These are phyloP conservation scores for Fagus crenata DNA, from an alignment of 306 rosid genomes.

Conservation along the genomic window DNA sequence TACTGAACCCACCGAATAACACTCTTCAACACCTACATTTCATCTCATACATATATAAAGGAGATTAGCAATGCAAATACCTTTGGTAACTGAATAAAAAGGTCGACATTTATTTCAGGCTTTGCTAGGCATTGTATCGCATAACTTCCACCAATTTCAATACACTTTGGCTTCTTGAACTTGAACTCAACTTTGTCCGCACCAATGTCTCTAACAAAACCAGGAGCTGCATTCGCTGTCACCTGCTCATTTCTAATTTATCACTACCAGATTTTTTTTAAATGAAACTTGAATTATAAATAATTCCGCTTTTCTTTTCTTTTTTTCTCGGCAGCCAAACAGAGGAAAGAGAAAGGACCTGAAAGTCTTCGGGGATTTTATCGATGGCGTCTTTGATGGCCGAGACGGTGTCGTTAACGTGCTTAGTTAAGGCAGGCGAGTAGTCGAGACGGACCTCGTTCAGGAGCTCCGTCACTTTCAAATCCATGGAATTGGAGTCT, in stretches of 20 bases:
- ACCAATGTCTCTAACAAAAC: constrained; percentile 79
- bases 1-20: neutral
- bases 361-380: constrained; percentile 54
- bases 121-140: constrained; percentile 51
- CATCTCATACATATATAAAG: neutral
- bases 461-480: constrained; percentile 61
- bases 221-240: constrained; percentile 56
- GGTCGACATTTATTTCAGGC: constrained; percentile 67
- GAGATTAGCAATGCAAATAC: constrained; percentile 32
- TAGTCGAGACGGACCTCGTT: constrained; percentile 56
- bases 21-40: neutral
- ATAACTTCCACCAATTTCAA: constrained; percentile 73
- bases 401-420: constrained; percentile 53
- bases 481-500: constrained; percentile 41
- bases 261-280: too few relatives aligned
- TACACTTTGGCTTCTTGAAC: constrained; percentile 60
- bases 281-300: too few relatives aligned
- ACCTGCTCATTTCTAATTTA: constrained; percentile 36
- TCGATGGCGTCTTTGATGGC: constrained; percentile 54
- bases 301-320: too few relatives aligned
- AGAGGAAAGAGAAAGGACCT: constrained; percentile 33
- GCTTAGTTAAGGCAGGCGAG: constrained; percentile 41
- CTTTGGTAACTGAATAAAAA: constrained; percentile 76
- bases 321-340: neutral
- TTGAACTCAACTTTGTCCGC: constrained; percentile 81